phyloP scores from a whole-genome alignment of 768 basidiomycete genomes.

The Austroboletus festivus region DNA sequence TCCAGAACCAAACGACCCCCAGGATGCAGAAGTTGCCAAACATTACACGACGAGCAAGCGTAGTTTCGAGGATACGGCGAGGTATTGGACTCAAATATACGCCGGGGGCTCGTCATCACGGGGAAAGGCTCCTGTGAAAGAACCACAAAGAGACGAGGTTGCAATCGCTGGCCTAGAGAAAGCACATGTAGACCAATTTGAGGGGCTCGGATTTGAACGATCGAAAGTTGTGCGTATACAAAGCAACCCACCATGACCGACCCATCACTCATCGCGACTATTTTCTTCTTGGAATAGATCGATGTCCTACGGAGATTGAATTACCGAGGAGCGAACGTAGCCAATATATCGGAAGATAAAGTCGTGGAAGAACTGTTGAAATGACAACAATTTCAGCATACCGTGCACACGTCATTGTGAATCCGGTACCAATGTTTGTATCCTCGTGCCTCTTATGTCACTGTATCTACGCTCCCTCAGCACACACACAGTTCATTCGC shows the following conservation, averaged over 20 bases:
- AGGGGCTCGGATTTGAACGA: slow-evolving; percentile 77
- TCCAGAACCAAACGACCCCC: slow-evolving; percentile 94
- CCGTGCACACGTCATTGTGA: slow-evolving; percentile 18
- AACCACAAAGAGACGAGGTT: slow-evolving; percentile 42
- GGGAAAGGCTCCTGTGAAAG: slow-evolving; percentile 33
- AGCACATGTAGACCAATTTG: slow-evolving; percentile 82
- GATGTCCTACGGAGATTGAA: slow-evolving; percentile 86
- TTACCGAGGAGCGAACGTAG: slow-evolving; percentile 79
- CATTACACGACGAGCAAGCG: slow-evolving; percentile 87
- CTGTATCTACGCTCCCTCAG: slow-evolving; percentile 23
- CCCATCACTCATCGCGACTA: slow-evolving; percentile 1
- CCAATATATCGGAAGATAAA: slow-evolving; percentile 77
- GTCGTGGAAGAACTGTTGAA: slow-evolving; percentile 86
- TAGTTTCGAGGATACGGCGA: slow-evolving; percentile 89
- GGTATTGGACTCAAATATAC: slow-evolving; percentile 92
- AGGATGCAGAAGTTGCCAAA: slow-evolving; percentile 97
- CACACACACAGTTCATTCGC: slow-evolving; percentile 13
- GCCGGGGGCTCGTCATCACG: slow-evolving; percentile 66
- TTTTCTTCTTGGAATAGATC: slow-evolving; percentile 46
- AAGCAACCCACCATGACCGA: background rate
- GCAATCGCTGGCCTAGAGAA: slow-evolving; percentile 78
- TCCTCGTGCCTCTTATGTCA: slow-evolving; percentile 22
- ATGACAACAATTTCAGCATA: slow-evolving; percentile 32
- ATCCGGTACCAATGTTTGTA: slow-evolving; percentile 22
- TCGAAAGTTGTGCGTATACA: slow-evolving; percentile 73